These are phyloP conservation scores for Sclerotinia borealis DNA, from an alignment of 2,329 filamentous ascomycete genomes.

Conservation along the genomic window DNA sequence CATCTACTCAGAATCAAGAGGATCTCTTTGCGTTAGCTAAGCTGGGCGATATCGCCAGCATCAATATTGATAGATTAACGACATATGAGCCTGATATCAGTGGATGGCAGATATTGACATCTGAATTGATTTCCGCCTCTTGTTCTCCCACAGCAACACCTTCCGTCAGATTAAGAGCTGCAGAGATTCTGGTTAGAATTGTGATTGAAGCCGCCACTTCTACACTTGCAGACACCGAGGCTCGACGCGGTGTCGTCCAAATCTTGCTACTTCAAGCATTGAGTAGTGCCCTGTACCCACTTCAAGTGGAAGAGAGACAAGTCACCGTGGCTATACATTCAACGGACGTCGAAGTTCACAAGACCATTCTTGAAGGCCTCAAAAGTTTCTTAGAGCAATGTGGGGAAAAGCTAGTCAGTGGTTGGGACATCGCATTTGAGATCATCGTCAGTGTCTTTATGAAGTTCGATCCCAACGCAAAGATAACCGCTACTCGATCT, in stretches of 20 bases:
- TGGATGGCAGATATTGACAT: constrained; percentile 67
- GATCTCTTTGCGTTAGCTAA: constrained; percentile 66
- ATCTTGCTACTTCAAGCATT: constrained; percentile 64
- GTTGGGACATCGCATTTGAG: constrained; percentile 81
- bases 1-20: constrained; percentile 51
- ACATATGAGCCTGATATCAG: constrained; percentile 59
- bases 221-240: constrained; percentile 46
- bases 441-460: constrained; percentile 80
- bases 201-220: constrained; percentile 52
- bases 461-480: constrained; percentile 17
- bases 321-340: constrained; percentile 52
- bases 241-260: constrained; percentile 57
- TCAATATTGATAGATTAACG: constrained; percentile 71
- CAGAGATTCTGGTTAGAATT: constrained; percentile 56
- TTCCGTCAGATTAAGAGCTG: constrained; percentile 53
- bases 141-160: constrained; percentile 43
- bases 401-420: constrained; percentile 74
- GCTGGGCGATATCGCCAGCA: constrained; percentile 63
- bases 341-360: constrained; percentile 73
- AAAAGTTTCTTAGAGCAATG: constrained; percentile 81
- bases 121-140: constrained; percentile 47
- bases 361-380: constrained; percentile 70
- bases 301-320: constrained; percentile 49
- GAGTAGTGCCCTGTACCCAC: constrained; percentile 51
- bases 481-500: constrained; percentile 47